Conservation (phyloP, 2,329 filamentous ascomycete genomes). For the Fusarium pininemorale region DNA sequence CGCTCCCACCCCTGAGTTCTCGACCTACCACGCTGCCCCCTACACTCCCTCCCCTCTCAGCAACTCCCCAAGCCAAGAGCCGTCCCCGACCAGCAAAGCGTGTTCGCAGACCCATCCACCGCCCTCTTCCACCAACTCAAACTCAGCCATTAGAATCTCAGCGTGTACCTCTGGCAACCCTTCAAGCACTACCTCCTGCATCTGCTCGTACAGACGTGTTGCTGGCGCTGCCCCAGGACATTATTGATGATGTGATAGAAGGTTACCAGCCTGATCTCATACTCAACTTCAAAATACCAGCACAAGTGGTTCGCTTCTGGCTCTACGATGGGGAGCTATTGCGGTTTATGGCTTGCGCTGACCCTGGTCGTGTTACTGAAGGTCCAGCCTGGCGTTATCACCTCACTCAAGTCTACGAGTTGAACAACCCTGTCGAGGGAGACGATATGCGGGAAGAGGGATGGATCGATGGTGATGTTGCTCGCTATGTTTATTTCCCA, state of each 20-base stretch:
- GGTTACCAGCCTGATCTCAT: conserved; percentile 65
- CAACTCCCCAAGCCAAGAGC: conserved; percentile 18
- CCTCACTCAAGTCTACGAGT: conserved; percentile 63
- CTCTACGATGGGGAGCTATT: conserved; percentile 65
- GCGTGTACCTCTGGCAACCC: conserved; percentile 59
- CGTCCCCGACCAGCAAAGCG: conserved; percentile 17
- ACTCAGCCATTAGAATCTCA: conserved; percentile 54
- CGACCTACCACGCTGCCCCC: conserved; percentile 29
- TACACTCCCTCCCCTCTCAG: conserved; percentile 19
- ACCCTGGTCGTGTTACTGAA: conserved; percentile 49
- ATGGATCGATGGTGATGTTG: conserved; percentile 61
- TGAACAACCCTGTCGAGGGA: conserved; percentile 67
- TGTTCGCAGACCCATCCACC: conserved; percentile 44
- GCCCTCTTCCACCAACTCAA: conserved; percentile 36
- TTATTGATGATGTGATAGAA: conserved; percentile 59
- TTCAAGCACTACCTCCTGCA: conserved; percentile 59
- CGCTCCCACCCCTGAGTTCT: conserved; percentile 20
- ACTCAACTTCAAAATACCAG: conserved; percentile 64
- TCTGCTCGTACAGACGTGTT: conserved; percentile 64
- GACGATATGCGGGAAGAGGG: conserved; percentile 63
- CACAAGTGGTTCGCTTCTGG: conserved; percentile 68
- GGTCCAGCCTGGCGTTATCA: conserved; percentile 42
- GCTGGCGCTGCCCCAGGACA: conserved; percentile 58
- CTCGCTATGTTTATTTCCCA: conserved; percentile 62
- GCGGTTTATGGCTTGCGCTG: conserved; percentile 67